phyloP scores from a whole-genome alignment of 2,329 filamentous ascomycete genomes.

The Sarocladiaceae sp. region DNA sequence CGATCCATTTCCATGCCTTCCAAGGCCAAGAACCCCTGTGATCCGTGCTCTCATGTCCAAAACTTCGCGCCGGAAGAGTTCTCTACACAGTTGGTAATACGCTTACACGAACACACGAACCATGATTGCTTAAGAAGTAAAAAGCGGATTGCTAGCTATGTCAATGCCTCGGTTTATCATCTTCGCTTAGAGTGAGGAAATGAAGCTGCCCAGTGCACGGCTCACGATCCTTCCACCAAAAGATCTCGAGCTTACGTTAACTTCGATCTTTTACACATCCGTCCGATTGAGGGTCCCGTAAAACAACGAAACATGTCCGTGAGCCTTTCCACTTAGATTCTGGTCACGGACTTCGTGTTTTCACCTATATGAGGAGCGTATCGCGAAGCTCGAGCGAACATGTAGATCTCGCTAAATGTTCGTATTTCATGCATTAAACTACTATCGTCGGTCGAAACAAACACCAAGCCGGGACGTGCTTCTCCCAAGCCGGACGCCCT shows the following conservation, averaged over 20 bases:
- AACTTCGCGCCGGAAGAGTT: neutral
- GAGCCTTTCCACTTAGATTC: neutral
- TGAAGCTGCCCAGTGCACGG: no score
- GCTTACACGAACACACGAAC: neutral
- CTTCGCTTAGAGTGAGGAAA: no score
- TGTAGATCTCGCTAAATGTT: neutral
- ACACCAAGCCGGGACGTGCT: neutral
- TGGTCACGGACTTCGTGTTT: no score
- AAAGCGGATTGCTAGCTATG: constrained; percentile 7
- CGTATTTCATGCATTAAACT: neutral
- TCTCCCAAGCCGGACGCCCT: neutral
- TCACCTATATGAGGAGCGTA: no score
- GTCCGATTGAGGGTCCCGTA: no score
- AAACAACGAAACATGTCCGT: neutral
- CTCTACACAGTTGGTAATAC: neutral
- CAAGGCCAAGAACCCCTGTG: neutral
- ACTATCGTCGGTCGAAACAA: no score
- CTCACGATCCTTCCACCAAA: no score
- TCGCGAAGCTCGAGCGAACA: neutral
- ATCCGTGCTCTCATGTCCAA: neutral
- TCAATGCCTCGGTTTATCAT: no score
- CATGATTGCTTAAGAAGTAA: no score
- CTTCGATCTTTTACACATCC: no score
- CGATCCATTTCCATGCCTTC: neutral
- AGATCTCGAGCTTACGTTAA: no score